Percentiles rank a stretch among this genome's conserved stretches.
Evolutionary conservation across 2,329 filamentous ascomycete genomes (phyloP).

Genomic region (Sporothrix schenckii): DNA sequence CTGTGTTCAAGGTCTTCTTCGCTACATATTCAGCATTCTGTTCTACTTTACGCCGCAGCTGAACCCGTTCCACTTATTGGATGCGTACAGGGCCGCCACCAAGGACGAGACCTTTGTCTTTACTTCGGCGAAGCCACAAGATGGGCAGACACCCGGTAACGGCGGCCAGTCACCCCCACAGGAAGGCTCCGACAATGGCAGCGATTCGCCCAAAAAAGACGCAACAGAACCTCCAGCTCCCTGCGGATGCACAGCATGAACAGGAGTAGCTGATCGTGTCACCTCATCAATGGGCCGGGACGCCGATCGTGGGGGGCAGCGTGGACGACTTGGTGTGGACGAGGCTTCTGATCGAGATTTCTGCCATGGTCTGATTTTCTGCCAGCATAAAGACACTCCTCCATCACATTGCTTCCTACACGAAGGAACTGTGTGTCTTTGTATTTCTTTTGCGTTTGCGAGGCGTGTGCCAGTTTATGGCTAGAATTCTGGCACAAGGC

Average conservation of each 20-base stretch:
- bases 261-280: neutral
- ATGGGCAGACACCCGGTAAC: neutral
- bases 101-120: conserved; percentile 10
- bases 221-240: neutral
- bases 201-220: neutral
- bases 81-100: conserved; percentile 7
- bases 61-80: conserved; percentile 25
- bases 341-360: too few relatives aligned
- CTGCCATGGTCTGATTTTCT: too few relatives aligned
- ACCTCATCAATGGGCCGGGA: neutral
- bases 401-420: neutral
- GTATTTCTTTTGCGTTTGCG: neutral
- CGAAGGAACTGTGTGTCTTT: neutral
- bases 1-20: conserved; percentile 20
- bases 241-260: neutral
- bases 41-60: conserved; percentile 28
- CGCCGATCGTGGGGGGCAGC: neutral
- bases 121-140: neutral
- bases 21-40: neutral
- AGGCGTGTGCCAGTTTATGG: neutral
- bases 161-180: neutral
- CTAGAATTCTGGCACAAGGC: neutral
- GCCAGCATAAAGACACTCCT: too few relatives aligned
- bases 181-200: neutral
- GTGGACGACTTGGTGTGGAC: neutral